A percentile compares a stretch with the other conserved stretches of the same genome.
These are phyloP conservation scores for Mucor saturninus DNA, from an alignment of 371 early-diverging fungal genomes.

Conservation along the genomic window DNA sequence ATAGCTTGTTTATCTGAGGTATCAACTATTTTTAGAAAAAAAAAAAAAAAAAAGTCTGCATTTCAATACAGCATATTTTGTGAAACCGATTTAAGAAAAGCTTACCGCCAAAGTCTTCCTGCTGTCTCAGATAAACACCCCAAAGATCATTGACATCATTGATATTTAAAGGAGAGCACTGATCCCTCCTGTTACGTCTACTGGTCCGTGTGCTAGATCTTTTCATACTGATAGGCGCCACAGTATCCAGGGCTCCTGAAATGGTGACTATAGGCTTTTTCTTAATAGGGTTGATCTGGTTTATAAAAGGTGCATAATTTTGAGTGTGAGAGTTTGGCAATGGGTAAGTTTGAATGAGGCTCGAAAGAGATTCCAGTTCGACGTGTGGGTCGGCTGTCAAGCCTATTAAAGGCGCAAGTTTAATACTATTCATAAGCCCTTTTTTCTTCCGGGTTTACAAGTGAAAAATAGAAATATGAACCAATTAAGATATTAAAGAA, in stretches of 20 bases:
- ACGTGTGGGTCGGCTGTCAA: background rate
- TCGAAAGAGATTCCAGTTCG: background rate
- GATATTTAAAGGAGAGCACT: background rate
- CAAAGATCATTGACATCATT: background rate
- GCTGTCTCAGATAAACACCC: background rate
- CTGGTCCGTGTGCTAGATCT: background rate
- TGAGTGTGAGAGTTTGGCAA: background rate
- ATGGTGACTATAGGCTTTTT: background rate
- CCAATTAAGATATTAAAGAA: background rate
- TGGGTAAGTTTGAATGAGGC: background rate
- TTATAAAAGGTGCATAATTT: background rate
- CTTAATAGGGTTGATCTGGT: background rate
- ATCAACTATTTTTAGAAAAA: conserved; percentile 6
- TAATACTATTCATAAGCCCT: background rate
- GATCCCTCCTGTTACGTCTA: too few species aligned
- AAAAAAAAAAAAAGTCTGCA: background rate
- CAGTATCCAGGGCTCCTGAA: too few species aligned
- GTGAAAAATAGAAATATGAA: background rate
- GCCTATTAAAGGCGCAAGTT: background rate
- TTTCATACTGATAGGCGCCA: background rate
- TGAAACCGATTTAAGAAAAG: conserved; percentile 2
- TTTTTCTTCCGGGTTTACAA: background rate
- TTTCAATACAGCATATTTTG: conserved; percentile 1
- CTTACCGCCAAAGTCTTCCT: background rate
- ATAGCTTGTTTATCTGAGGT: background rate